Percentiles rank a stretch among this genome's conserved stretches.
These are phyloP conservation scores for Fomitopsis schrenkii DNA, from an alignment of 1,284 basidiomycete genomes.

Conservation along the genomic window DNA sequence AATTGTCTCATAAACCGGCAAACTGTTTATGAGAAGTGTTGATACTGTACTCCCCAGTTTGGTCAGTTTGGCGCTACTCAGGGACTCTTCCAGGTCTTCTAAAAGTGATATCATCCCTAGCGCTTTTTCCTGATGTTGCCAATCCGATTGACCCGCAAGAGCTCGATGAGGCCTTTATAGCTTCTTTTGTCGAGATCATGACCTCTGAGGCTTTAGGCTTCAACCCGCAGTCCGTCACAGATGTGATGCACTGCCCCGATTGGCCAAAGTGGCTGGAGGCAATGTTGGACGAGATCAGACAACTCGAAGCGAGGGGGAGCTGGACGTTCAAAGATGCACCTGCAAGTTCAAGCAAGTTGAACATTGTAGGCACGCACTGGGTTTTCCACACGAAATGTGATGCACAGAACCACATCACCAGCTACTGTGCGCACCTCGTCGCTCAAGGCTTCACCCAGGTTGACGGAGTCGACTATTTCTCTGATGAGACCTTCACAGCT, in stretches of 20 bases:
- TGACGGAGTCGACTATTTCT: slow-evolving; percentile 32
- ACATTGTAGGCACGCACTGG: slow-evolving; percentile 25
- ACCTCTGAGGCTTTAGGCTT: slow-evolving; percentile 4
- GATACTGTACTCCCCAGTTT: too few species aligned
- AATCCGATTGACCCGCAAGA: neutral
- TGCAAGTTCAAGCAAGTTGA: slow-evolving; percentile 7
- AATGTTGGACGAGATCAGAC: neutral
- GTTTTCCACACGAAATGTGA: slow-evolving; percentile 31
- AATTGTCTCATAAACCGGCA: too few species aligned
- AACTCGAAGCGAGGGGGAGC: neutral
- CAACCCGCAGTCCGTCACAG: slow-evolving; percentile 15
- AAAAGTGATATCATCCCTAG: too few species aligned
- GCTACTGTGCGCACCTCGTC: slow-evolving; percentile 31
- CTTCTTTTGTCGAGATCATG: neutral
- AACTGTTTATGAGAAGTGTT: too few species aligned
- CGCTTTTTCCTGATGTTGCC: too few species aligned
- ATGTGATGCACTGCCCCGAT: slow-evolving; percentile 18
- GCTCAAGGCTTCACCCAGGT: slow-evolving; percentile 34
- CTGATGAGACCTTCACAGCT: slow-evolving; percentile 28
- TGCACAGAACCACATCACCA: slow-evolving; percentile 18
- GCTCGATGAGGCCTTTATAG: neutral
- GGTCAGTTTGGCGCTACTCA: too few species aligned
- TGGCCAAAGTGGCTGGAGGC: neutral
- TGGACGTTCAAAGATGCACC: slow-evolving; percentile 8
- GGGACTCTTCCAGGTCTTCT: too few species aligned